Evolutionary conservation across 495 filamentous ascomycete species (phyloP).

Genomic region (Trichoderma erinaceum): DNA sequence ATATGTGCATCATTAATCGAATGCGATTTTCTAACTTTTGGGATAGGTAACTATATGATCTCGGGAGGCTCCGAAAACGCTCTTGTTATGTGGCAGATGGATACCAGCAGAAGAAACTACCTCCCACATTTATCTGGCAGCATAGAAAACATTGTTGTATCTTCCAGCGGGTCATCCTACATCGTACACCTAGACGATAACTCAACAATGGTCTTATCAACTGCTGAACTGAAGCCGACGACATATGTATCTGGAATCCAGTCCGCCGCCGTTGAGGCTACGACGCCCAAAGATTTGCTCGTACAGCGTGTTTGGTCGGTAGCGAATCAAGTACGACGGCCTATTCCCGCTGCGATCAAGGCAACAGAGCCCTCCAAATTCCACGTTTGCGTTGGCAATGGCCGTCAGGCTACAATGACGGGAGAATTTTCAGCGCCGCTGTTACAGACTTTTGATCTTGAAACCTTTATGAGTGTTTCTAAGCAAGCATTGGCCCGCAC

Average conservation of each 20-base stretch:
- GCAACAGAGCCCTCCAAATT: slow-evolving; percentile 36
- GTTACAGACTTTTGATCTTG: slow-evolving; percentile 76
- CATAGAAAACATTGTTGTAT: slow-evolving; percentile 78
- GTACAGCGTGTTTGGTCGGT: slow-evolving; percentile 36
- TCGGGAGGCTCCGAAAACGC: slow-evolving; percentile 89
- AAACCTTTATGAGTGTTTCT: slow-evolving; percentile 61
- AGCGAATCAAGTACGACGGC: slow-evolving; percentile 26
- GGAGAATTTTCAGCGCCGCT: slow-evolving; percentile 39
- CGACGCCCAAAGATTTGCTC: slow-evolving; percentile 35
- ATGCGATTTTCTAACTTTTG: slow-evolving; percentile 20
- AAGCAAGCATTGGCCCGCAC: slow-evolving; percentile 85
- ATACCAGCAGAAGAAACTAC: slow-evolving; percentile 70
- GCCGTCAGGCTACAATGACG: slow-evolving; percentile 35
- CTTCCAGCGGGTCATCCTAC: slow-evolving; percentile 70
- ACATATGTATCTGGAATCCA: slow-evolving; percentile 80
- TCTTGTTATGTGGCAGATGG: slow-evolving; percentile 91
- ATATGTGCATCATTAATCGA: not conserved
- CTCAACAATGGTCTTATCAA: slow-evolving; percentile 79
- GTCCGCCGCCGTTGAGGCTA: slow-evolving; percentile 41
- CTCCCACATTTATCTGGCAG: slow-evolving; percentile 81
- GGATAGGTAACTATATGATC: slow-evolving; percentile 84
- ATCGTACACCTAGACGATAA: slow-evolving; percentile 83
- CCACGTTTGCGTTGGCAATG: slow-evolving; percentile 42
- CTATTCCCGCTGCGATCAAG: slow-evolving; percentile 31
- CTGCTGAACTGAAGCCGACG: slow-evolving; percentile 73